Evolutionary conservation across 2,329 filamentous ascomycete species (phyloP).

Genomic region (Fusarium sp.): DNA sequence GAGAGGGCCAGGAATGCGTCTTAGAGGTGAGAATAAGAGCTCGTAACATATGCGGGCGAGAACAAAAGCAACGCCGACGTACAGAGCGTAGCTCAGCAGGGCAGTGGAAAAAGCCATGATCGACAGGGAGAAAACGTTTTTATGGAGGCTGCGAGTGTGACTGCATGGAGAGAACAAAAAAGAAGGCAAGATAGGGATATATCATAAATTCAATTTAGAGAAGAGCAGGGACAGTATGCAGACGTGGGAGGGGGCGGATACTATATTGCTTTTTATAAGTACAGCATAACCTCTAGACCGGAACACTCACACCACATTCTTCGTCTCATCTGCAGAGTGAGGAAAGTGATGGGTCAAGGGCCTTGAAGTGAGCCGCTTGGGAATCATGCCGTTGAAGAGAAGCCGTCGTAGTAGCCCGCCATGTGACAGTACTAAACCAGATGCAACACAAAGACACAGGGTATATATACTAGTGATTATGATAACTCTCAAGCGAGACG

Average conservation of each 20-base stretch:
- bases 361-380: not conserved
- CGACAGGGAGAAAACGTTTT: not conserved
- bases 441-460: not conserved
- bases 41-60: constrained; percentile 24
- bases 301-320: not conserved
- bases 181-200: not conserved
- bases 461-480: constrained; percentile 10
- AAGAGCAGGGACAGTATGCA: constrained; percentile 1
- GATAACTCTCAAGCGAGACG: constrained; percentile 9
- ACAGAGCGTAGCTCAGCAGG: constrained; percentile 13
- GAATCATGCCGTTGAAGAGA: not conserved
- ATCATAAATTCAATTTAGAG: constrained; percentile 14
- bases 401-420: not conserved
- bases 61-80: constrained; percentile 17
- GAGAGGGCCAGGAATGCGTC: constrained; percentile 27
- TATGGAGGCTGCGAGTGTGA: too few relatives aligned
- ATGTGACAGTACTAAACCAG: constrained; percentile 12
- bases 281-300: not conserved
- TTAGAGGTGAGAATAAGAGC: constrained; percentile 30
- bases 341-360: not conserved
- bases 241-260: not conserved
- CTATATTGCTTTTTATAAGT: constrained; percentile 26
- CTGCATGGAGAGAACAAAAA: constrained; percentile 3
- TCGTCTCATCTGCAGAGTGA: not conserved
- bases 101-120: constrained; percentile 28